Conservation (phyloP, 495 filamentous ascomycete genomes). For the Achaetomiella virescens region DNA sequence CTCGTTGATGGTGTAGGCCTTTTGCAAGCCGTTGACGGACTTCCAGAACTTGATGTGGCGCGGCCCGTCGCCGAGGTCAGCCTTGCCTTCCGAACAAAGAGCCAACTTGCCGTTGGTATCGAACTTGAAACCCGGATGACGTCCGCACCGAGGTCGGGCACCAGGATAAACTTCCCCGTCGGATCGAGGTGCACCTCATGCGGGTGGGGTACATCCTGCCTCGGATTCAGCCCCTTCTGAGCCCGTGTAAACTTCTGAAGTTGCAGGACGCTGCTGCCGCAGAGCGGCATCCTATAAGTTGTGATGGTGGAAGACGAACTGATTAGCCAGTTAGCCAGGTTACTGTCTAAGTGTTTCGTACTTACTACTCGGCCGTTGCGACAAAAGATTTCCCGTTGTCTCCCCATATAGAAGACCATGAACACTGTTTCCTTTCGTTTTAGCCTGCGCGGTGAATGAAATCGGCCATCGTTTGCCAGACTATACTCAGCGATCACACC, state of each 20-base stretch:
- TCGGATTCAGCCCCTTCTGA: slow-evolving; percentile 44
- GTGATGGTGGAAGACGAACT: slow-evolving; percentile 40
- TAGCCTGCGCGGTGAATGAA: slow-evolving; percentile 28
- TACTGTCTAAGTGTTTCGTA: not conserved
- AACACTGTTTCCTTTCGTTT: slow-evolving; percentile 37
- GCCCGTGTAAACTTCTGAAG: slow-evolving; percentile 51
- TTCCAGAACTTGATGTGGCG: slow-evolving; percentile 42
- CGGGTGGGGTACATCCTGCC: slow-evolving; percentile 64
- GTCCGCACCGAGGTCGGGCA: slow-evolving; percentile 69
- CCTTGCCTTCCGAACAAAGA: slow-evolving; percentile 29
- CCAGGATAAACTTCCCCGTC: slow-evolving; percentile 55
- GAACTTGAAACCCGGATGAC: slow-evolving; percentile 57
- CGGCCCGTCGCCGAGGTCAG: slow-evolving; percentile 38
- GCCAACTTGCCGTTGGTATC: slow-evolving; percentile 36
- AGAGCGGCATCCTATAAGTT: slow-evolving; percentile 34
- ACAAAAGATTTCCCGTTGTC: slow-evolving; percentile 36
- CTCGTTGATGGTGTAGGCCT: slow-evolving; percentile 44
- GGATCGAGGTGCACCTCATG: slow-evolving; percentile 66
- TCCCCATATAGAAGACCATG: slow-evolving; percentile 37
- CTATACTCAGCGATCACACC: slow-evolving; percentile 40
- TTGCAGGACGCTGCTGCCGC: slow-evolving; percentile 28
- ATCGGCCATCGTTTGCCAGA: slow-evolving; percentile 36
- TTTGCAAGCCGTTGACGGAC: slow-evolving; percentile 25
- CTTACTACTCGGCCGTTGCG: slow-evolving; percentile 46
- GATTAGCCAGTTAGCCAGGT: not conserved